Evolutionary conservation across 306 rosid genomes (phyloP).

Genomic region (Myrica gale): DNA sequence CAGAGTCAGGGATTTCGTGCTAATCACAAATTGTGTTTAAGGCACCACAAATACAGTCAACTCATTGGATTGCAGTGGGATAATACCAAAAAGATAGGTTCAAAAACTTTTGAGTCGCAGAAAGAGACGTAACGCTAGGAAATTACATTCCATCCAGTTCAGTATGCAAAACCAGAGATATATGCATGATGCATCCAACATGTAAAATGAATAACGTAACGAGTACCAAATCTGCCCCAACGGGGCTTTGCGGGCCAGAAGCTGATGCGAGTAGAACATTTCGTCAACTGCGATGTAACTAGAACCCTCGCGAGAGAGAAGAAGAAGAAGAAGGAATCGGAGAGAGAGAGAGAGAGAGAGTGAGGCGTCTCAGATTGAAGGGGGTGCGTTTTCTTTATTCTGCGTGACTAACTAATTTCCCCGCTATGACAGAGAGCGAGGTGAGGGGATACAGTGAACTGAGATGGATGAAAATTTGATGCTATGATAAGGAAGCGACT

Average conservation of each 20-base stretch:
- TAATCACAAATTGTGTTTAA: background rate
- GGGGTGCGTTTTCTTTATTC: background rate
- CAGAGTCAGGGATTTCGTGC: background rate
- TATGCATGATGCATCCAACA: background rate
- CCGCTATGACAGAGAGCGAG: conserved; percentile 8
- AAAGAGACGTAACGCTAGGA: no score
- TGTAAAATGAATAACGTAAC: background rate
- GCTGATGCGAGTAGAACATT: conserved; percentile 88
- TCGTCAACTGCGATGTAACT: background rate
- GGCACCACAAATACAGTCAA: no score
- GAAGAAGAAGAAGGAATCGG: conserved; percentile 1
- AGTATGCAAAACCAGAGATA: no score
- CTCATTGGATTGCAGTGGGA: no score
- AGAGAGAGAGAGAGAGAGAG: no score
- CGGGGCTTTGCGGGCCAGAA: conserved; percentile 82
- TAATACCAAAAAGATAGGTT: no score
- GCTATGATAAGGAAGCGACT: background rate
- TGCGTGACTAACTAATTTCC: conserved; percentile 9
- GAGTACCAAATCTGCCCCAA: conserved; percentile 82
- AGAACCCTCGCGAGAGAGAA: conserved; percentile 2
- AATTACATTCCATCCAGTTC: no score
- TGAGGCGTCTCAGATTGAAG: background rate
- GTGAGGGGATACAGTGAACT: background rate
- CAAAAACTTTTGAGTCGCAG: no score
- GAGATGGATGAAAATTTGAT: background rate